Percentiles rank a stretch among this genome's conserved stretches.
Evolutionary conservation across 352 stramenopile species (phyloP).

Genomic region (Phytophthora pini): DNA sequence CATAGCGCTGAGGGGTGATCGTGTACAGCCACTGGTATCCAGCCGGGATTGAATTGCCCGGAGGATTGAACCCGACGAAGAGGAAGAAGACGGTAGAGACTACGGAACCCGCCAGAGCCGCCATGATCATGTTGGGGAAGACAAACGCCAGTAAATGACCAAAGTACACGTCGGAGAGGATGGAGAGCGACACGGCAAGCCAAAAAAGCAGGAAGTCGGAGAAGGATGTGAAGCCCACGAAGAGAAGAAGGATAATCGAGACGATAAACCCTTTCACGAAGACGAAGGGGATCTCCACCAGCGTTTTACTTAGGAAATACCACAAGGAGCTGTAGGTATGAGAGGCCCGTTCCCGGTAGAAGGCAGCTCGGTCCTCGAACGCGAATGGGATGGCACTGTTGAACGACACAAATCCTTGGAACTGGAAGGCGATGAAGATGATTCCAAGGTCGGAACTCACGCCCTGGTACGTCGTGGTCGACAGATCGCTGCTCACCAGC

Average conservation of each 20-base stretch:
- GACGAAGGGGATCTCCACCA: constrained; percentile 29
- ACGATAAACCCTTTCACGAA: constrained; percentile 16
- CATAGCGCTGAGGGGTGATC: constrained; percentile 13
- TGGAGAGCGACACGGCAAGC: constrained; percentile 61
- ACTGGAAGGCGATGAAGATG: constrained; percentile 23
- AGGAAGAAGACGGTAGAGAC: constrained; percentile 53
- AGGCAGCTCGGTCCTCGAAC: constrained; percentile 51
- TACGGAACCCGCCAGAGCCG: constrained; percentile 38
- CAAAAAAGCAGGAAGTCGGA: constrained; percentile 61
- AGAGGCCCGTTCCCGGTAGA: constrained; percentile 81
- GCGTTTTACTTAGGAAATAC: constrained; percentile 45
- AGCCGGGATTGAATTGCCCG: constrained; percentile 24
- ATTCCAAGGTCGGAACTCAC: constrained; percentile 8
- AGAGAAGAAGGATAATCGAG: constrained; percentile 30
- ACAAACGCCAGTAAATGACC: constrained; percentile 76
- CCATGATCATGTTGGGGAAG: constrained; percentile 35
- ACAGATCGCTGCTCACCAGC: constrained; percentile 1
- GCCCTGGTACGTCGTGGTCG: constrained; percentile 14
- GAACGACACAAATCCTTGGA: constrained; percentile 71
- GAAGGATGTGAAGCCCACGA: constrained; percentile 53
- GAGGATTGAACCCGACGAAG: constrained; percentile 57
- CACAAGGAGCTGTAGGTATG: constrained; percentile 72
- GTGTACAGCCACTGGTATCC: constrained; percentile 35
- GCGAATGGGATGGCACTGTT: constrained; percentile 69
- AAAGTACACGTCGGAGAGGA: constrained; percentile 62